Percentiles rank a stretch among this genome's conserved stretches.
Conservation (phyloP, 2,329 filamentous ascomycete species). For the Chrysoporthe austroafricana region DNA sequence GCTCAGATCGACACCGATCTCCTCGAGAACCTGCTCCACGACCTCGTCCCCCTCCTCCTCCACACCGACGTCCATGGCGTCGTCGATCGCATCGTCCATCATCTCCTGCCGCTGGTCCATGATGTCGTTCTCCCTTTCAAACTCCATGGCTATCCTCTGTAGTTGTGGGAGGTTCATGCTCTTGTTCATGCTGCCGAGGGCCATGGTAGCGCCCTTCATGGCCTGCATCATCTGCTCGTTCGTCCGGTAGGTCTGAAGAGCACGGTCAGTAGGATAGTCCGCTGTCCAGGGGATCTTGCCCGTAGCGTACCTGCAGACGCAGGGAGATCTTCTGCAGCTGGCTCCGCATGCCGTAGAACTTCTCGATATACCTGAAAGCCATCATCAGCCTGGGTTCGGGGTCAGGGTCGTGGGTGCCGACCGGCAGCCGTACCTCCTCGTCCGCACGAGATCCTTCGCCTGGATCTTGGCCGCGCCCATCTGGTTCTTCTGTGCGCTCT, state of each 20-base stretch:
- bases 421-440: conserved; percentile 64
- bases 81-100: conserved; percentile 99
- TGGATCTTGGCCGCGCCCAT: conserved; percentile 99
- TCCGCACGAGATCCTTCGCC: conserved; percentile 93
- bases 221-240: conserved; percentile 99
- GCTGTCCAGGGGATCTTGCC: not conserved
- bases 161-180: conserved; percentile 96
- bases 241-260: conserved; percentile 81
- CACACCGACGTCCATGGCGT: conserved; percentile 86
- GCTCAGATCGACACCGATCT: conserved; percentile 92
- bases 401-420: not conserved
- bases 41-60: conserved; percentile 98
- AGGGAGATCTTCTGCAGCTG: conserved; percentile 95
- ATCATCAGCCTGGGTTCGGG: not conserved
- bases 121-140: conserved; percentile 97
- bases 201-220: conserved; percentile 95
- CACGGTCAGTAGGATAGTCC: conserved; percentile 2
- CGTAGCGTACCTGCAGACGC: conserved; percentile 75
- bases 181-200: conserved; percentile 94
- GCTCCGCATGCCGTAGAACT: conserved; percentile 98
- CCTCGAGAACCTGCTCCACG: conserved; percentile 93
- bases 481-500: conserved; percentile 96
- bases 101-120: conserved; percentile 99
- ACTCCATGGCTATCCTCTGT: conserved; percentile 98
- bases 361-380: conserved; percentile 79